These are phyloP conservation scores for Ophiostoma fasciatum DNA, from an alignment of 2,329 filamentous ascomycete genomes.

Conservation along the genomic window DNA sequence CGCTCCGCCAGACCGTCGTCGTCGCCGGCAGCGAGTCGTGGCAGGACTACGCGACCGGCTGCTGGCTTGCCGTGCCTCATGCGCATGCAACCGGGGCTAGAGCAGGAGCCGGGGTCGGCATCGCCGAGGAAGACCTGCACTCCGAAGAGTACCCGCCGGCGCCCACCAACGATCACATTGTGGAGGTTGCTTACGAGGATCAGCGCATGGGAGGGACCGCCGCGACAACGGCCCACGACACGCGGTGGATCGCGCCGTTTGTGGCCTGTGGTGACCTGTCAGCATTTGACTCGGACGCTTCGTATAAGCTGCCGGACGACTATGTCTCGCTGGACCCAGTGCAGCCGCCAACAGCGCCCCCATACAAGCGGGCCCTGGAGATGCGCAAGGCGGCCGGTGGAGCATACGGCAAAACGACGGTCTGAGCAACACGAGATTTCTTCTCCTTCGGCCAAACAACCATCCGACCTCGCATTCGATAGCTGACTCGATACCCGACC, in stretches of 20 bases:
- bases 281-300: constrained; percentile 89
- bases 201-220: constrained; percentile 12
- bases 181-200: constrained; percentile 38
- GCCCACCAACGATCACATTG: constrained; percentile 24
- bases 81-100: too few relatives aligned
- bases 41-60: too few relatives aligned
- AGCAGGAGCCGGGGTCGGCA: too few relatives aligned
- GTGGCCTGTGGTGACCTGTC: constrained; percentile 94
- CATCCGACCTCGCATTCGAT: too few relatives aligned
- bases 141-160: too few relatives aligned
- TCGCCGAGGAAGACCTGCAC: too few relatives aligned
- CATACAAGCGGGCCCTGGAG: constrained; percentile 84
- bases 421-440: too few relatives aligned
- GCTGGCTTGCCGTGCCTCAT: too few relatives aligned
- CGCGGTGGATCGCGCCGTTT: constrained; percentile 84
- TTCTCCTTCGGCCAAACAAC: too few relatives aligned
- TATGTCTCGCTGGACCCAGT: constrained; percentile 80
- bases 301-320: constrained; percentile 76
- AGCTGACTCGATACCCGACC: too few relatives aligned
- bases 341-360: constrained; percentile 88
- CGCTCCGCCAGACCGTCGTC: too few relatives aligned
- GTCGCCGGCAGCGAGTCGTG: too few relatives aligned
- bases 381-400: constrained; percentile 63
- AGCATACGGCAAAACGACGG: constrained; percentile 55
- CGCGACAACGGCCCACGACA: constrained; percentile 19